Evolutionary conservation across 2,329 filamentous ascomycete species (phyloP).

Genomic region (Fusarium bulbicola): DNA sequence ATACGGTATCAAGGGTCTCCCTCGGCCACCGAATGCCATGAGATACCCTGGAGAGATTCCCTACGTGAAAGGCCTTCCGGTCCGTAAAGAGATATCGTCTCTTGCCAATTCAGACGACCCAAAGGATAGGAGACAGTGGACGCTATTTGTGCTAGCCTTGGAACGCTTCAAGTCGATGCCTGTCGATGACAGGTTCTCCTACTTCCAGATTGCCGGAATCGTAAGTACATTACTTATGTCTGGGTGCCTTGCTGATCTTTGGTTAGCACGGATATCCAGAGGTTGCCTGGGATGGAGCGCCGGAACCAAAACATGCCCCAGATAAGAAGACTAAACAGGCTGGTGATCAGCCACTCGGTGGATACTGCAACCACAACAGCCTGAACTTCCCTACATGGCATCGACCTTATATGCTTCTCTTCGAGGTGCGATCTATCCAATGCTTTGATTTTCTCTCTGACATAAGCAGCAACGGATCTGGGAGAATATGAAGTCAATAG

Average conservation of each 20-base stretch:
- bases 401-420: slow-evolving; percentile 15
- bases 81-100: not conserved
- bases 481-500: not conserved
- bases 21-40: not conserved
- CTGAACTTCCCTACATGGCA: slow-evolving; percentile 27
- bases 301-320: not conserved
- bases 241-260: not conserved
- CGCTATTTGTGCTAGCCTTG: slow-evolving; percentile 3
- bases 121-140: slow-evolving; percentile 1
- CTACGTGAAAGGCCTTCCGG: not conserved
- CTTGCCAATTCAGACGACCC: not conserved
- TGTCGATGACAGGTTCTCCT: not conserved
- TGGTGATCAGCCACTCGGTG: slow-evolving; percentile 3
- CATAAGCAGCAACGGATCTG: not conserved
- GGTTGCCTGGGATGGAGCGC: slow-evolving; percentile 1
- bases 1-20: slow-evolving; percentile 9
- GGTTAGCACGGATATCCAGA: slow-evolving; percentile 16
- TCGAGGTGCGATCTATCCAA: not conserved
- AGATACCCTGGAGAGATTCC: not conserved
- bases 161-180: slow-evolving; percentile 4
- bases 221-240: not conserved
- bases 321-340: not conserved
- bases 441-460: not conserved
- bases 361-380: slow-evolving; percentile 22
- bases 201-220: slow-evolving; percentile 22